Conservation (phyloP, 768 basidiomycete genomes). For the Rhizopogon salebrosus region DNA sequence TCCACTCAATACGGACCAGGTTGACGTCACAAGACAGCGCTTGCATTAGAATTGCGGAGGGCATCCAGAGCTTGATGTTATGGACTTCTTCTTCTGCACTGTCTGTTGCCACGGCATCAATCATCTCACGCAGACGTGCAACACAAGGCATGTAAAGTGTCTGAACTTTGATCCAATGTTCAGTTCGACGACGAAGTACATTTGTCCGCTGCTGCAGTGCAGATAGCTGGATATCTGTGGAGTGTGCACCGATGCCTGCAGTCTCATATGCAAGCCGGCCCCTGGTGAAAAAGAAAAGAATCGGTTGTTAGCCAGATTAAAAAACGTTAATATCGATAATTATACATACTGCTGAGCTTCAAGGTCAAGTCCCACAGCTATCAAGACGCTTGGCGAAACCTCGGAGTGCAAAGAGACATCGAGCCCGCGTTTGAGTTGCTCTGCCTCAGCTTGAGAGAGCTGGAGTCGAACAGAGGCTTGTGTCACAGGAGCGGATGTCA, state of each 20-base stretch:
- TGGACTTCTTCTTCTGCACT: background rate
- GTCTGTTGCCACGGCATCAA: background rate
- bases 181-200: background rate
- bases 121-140: background rate
- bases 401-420: conserved; percentile 9
- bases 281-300: background rate
- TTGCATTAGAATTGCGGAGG: background rate
- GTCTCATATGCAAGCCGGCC: background rate
- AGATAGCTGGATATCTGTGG: background rate
- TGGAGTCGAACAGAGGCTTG: conserved; percentile 9
- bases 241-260: background rate
- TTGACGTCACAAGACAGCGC: background rate
- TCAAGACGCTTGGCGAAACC: conserved; percentile 10
- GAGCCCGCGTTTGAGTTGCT: background rate
- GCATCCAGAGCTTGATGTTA: background rate
- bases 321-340: background rate
- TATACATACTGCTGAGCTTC: conserved; percentile 19
- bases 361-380: conserved; percentile 10
- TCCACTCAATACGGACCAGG: background rate
- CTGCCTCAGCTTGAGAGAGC: conserved; percentile 11
- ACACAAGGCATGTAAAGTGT: background rate
- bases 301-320: too few species aligned
- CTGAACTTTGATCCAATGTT: background rate
- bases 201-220: background rate
- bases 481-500: conserved; percentile 1